Conservation (phyloP, 2,329 filamentous ascomycete species). For the Exserohilum turcica region DNA sequence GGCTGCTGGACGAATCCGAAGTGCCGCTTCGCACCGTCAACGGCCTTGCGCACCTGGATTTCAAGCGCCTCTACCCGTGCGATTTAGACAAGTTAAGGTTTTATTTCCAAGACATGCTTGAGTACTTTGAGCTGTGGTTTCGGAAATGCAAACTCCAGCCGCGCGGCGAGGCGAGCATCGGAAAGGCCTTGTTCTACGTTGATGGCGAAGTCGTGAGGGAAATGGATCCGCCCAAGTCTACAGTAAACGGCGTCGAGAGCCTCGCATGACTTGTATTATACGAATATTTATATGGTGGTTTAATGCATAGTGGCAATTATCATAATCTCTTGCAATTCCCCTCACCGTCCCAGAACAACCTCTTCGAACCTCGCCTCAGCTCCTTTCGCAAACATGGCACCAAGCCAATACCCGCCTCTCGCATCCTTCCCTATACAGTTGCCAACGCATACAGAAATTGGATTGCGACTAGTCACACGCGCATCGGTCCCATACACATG, state of each 20-base stretch:
- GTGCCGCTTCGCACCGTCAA: slow-evolving; percentile 19
- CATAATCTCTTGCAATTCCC: neutral
- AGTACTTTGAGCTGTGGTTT: neutral
- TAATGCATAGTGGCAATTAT: no score
- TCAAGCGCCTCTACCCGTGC: slow-evolving; percentile 14
- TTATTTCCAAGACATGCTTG: neutral
- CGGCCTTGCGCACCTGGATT: slow-evolving; percentile 15
- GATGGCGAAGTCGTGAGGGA: neutral
- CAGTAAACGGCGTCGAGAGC: no score
- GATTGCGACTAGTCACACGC: slow-evolving; percentile 3
- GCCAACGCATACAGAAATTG: slow-evolving; percentile 14
- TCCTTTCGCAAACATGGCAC: slow-evolving; percentile 4
- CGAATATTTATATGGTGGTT: no score
- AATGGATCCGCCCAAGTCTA: neutral
- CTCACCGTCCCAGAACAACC: neutral
- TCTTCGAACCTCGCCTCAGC: neutral
- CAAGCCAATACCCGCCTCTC: slow-evolving; percentile 28
- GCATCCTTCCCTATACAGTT: slow-evolving; percentile 22
- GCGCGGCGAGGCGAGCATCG: neutral
- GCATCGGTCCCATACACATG: neutral
- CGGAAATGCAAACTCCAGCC: neutral
- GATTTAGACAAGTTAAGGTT: neutral
- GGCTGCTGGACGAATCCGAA: slow-evolving; percentile 7
- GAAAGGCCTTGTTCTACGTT: neutral
- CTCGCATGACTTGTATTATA: no score